Percentiles rank a stretch among this genome's conserved stretches.
Evolutionary conservation across 495 filamentous ascomycete genomes (phyloP).

Genomic region (Aspergillus homomorphus): DNA sequence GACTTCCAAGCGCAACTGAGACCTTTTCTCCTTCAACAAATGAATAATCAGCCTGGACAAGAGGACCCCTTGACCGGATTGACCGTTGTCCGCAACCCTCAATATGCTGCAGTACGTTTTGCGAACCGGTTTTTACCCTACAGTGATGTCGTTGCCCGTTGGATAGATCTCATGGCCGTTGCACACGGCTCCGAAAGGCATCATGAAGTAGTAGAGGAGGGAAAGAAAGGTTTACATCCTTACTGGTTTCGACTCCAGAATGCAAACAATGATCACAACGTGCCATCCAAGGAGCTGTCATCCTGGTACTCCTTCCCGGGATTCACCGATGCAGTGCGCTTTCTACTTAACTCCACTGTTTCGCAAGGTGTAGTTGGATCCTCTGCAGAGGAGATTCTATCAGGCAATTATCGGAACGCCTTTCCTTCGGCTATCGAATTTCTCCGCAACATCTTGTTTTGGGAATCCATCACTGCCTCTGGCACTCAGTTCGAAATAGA

Average conservation of each 20-base stretch:
- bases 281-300: slow-evolving; percentile 15
- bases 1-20: slow-evolving; percentile 49
- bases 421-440: slow-evolving; percentile 64
- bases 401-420: slow-evolving; percentile 36
- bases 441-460: slow-evolving; percentile 68
- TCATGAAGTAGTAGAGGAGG: slow-evolving; percentile 85
- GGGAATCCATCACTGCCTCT: slow-evolving; percentile 61
- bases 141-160: slow-evolving; percentile 72
- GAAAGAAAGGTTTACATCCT: slow-evolving; percentile 79
- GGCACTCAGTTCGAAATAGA: slow-evolving; percentile 56
- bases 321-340: slow-evolving; percentile 37
- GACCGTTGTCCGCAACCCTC: slow-evolving; percentile 58
- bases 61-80: slow-evolving; percentile 37
- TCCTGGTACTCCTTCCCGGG: slow-evolving; percentile 45
- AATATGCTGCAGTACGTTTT: slow-evolving; percentile 82
- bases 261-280: slow-evolving; percentile 32
- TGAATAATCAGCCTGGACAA: slow-evolving; percentile 54
- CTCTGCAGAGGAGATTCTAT: slow-evolving; percentile 25
- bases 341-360: slow-evolving; percentile 28
- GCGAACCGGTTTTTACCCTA: slow-evolving; percentile 87
- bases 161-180: slow-evolving; percentile 82
- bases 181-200: slow-evolving; percentile 58
- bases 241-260: slow-evolving; percentile 73
- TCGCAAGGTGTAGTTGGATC: slow-evolving; percentile 23
- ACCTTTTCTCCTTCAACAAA: slow-evolving; percentile 63